Percentiles rank a stretch among this genome's conserved stretches.
phyloP scores from a whole-genome alignment of 768 basidiomycete species.

The Pleurotus giganteus region DNA sequence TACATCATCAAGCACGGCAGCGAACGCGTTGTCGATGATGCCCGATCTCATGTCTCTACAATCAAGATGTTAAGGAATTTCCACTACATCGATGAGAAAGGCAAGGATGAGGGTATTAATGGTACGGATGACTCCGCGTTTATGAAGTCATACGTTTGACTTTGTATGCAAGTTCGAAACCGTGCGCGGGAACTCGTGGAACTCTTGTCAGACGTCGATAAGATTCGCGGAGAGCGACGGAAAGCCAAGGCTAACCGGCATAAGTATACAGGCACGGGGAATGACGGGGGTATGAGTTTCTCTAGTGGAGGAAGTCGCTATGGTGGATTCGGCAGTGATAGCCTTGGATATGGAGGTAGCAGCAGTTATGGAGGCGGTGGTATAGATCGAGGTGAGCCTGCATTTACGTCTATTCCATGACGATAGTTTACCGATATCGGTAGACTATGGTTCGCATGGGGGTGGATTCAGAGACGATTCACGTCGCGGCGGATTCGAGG shows the following conservation, averaged over 20 bases:
- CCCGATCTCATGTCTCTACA: constrained; percentile 89
- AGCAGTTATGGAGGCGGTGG: constrained; percentile 26
- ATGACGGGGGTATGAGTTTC: constrained; percentile 63
- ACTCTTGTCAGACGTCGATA: constrained; percentile 86
- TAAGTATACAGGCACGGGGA: constrained; percentile 89
- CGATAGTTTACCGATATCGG: background rate
- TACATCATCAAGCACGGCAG: constrained; percentile 97
- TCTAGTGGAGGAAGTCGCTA: constrained; percentile 49
- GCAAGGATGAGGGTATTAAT: constrained; percentile 97
- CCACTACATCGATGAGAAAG: constrained; percentile 98
- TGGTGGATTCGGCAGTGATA: constrained; percentile 44
- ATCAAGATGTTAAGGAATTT: constrained; percentile 98
- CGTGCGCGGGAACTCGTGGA: constrained; percentile 92
- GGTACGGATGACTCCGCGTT: constrained; percentile 43
- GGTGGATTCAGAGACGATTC: constrained; percentile 59
- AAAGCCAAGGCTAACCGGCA: constrained; percentile 89
- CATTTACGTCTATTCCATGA: background rate
- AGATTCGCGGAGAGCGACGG: constrained; percentile 82
- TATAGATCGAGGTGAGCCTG: constrained; percentile 16
- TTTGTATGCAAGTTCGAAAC: constrained; percentile 74
- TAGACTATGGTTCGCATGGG: constrained; percentile 32
- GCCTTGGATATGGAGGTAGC: constrained; percentile 33
- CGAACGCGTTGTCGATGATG: constrained; percentile 97
- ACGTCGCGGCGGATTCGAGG: constrained; percentile 70
- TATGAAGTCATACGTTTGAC: background rate